Evolutionary conservation across 2,329 filamentous ascomycete species (phyloP).

Genomic region (Grosmannia penicillata): DNA sequence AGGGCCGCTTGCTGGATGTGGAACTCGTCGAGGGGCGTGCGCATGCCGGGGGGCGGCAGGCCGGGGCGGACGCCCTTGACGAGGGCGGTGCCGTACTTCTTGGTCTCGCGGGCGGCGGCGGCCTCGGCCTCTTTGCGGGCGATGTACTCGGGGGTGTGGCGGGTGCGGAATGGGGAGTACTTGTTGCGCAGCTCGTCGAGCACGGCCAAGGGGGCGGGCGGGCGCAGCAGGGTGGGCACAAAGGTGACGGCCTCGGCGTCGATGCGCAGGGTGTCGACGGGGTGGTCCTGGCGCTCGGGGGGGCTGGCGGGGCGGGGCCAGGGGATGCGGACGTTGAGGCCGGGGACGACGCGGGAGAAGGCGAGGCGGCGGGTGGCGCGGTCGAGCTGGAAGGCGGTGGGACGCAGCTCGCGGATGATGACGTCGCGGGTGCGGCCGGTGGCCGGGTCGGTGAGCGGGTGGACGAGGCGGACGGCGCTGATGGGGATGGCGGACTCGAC

Average conservation of each 20-base stretch:
- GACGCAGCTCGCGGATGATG: slow-evolving; percentile 57
- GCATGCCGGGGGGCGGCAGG: slow-evolving; percentile 25
- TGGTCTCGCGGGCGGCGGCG: slow-evolving; percentile 14
- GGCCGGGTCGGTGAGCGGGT: slow-evolving; percentile 51
- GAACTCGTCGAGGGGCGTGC: slow-evolving; percentile 44
- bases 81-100: slow-evolving; percentile 8
- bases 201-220: slow-evolving; percentile 66
- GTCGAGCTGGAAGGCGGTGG: slow-evolving; percentile 33
- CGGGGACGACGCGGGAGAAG: slow-evolving; percentile 49
- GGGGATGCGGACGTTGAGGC: slow-evolving; percentile 57
- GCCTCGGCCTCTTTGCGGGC: slow-evolving; percentile 25
- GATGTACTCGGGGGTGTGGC: slow-evolving; percentile 64
- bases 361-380: slow-evolving; percentile 29
- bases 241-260: slow-evolving; percentile 64
- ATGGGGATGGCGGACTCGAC: slow-evolving; percentile 47
- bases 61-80: slow-evolving; percentile 15
- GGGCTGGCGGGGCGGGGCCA: slow-evolving; percentile 45
- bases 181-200: slow-evolving; percentile 76
- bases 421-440: slow-evolving; percentile 57
- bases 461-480: slow-evolving; percentile 65
- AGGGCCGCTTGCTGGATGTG: slow-evolving; percentile 37
- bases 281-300: slow-evolving; percentile 36
- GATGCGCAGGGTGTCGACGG: slow-evolving; percentile 59
- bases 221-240: slow-evolving; percentile 57
- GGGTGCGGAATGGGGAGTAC: slow-evolving; percentile 67